Base-by-base conservation (phyloP, 768 basidiomycete species). In the Suillus spraguei region DNA sequence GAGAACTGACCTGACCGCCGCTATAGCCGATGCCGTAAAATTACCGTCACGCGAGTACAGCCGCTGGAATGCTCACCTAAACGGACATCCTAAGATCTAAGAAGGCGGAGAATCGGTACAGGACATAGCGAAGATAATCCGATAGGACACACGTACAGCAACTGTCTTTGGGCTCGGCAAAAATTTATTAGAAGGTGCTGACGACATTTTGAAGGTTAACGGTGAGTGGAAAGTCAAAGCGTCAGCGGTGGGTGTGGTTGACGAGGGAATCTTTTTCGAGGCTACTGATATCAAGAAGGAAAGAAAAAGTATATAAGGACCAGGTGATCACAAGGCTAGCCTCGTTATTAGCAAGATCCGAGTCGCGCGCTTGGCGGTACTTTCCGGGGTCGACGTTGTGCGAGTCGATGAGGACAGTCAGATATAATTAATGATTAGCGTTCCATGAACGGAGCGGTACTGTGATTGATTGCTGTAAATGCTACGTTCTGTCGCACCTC, bases 51-150 rank as follows among this genome's bases (percentile, higher is more conserved):
- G 17, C 28, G 41, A 64, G 17, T 11, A 10, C 17, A 4, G 56
- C 28, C 28, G 28, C 35, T 10, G 38, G 33, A 11, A 44, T 17
- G 79, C 86, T 74, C 70, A 94, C 95, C 92, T 94, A 84, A 97
- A 97, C 17, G 96, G 96, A 79, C 95, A 97, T 32, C 94, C 95
- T 35, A 99, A 89, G 70, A 99, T 92, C 90, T 95, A 65, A 42
- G 16, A 14, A 10, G 55, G 42, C 42, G 60, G 35, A 64, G 63
- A 56, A 9, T 71, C 60, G 69, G 65, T n/a, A 20, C 14, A 22
- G 47, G 28, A 28, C 4, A 28, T 28, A 28, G 4, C 20, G 13
- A 10, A 56, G 8, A 35, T 6, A 28, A 22, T 46, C 59, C 33
- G 24, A 50, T 22, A n/a, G 16, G n/a, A n/a, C 49, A 14, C n/a